phyloP scores from a whole-genome alignment of 257 asterid species.

The Mentha longifolia region DNA sequence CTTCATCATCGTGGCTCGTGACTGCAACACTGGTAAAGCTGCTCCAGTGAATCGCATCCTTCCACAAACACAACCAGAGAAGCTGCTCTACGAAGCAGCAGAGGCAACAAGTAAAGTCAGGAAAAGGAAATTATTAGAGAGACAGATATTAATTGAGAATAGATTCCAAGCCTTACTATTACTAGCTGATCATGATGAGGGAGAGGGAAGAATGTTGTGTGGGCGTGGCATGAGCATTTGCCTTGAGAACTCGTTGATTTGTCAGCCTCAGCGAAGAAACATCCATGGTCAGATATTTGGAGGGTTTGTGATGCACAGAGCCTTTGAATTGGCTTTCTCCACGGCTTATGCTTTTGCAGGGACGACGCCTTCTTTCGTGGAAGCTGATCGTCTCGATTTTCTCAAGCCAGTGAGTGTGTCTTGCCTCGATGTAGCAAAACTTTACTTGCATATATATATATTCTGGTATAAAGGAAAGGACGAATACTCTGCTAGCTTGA shows the following conservation, averaged over 20 bases:
- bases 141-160: no score
- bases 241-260: conserved; percentile 85
- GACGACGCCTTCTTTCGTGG: conserved; percentile 85
- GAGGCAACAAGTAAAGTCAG: conserved; percentile 63
- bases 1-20: conserved; percentile 94
- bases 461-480: neutral
- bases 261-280: conserved; percentile 98
- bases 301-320: conserved; percentile 88
- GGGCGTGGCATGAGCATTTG: no score
- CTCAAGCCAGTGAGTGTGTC: conserved; percentile 69
- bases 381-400: conserved; percentile 91
- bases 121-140: no score
- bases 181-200: no score
- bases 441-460: no score
- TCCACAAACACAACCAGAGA: conserved; percentile 73
- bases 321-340: conserved; percentile 84
- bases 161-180: no score
- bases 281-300: conserved; percentile 96
- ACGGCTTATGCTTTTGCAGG: conserved; percentile 94
- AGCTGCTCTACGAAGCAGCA: conserved; percentile 68
- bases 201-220: no score
- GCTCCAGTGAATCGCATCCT: conserved; percentile 70
- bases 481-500: neutral
- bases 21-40: conserved; percentile 85
- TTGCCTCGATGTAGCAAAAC: neutral